phyloP scores from a whole-genome alignment of 179 eudicot species.

The Carnegiea gigantea region DNA sequence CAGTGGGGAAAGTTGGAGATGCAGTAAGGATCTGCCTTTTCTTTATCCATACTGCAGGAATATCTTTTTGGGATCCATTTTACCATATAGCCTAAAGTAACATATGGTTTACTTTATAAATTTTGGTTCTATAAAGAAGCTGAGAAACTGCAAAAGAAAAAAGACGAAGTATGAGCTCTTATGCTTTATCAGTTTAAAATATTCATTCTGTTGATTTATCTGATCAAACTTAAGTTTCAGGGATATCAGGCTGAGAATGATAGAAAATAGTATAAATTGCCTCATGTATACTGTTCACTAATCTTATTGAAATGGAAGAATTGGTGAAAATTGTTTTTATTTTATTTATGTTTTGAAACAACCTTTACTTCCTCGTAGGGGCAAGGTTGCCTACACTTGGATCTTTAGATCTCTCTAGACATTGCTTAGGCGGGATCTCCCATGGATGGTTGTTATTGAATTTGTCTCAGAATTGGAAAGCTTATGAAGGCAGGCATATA shows the following conservation, averaged over 20 bases:
- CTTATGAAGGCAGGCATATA: not conserved
- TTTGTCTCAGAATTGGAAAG: no score
- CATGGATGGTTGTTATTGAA: no score
- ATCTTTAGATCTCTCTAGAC: not conserved
- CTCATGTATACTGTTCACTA: no score
- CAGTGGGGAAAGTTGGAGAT: constrained; percentile 22
- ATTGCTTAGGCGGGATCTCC: not conserved
- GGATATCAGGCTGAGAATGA: no score
- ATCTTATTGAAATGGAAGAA: no score
- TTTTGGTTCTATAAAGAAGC: not conserved
- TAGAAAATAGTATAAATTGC: no score
- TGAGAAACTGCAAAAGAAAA: not conserved
- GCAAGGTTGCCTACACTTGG: not conserved
- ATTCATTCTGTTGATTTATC: not conserved
- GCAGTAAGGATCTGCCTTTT: constrained; percentile 16
- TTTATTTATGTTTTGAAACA: no score
- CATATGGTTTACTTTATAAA: not conserved
- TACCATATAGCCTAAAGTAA: not conserved
- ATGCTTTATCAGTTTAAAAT: not conserved
- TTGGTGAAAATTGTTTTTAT: no score
- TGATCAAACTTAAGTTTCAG: not conserved
- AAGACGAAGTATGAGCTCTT: not conserved
- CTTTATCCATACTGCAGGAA: not conserved
- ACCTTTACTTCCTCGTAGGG: not conserved
- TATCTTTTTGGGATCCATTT: not conserved